Evolutionary conservation across 2,329 filamentous ascomycete genomes (phyloP), one percentile per base, ranked within the genome.

Genomic region (Cryphonectria naterciae): DNA sequence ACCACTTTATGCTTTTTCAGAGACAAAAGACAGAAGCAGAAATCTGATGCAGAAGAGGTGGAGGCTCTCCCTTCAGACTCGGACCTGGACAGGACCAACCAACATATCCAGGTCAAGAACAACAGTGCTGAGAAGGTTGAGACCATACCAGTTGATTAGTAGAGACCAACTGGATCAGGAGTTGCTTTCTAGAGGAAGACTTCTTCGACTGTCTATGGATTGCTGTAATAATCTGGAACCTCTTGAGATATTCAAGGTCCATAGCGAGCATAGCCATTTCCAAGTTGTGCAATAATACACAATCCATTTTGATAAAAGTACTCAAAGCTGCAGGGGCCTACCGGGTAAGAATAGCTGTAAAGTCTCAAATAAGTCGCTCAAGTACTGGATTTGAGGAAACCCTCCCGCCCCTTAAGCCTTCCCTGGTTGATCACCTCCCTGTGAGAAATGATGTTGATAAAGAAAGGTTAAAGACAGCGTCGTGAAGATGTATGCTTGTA

Each of bases 21-120:
- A 22, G n/a, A 28, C 22, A 64, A 46, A 39, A 28, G 61, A 64
- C 61, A 64, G 41, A 64, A 39, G 61, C 19, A 28, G 8, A n/a
- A 19, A 8, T 39, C 35, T 15, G 37, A 4, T 19, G 13, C 25
- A n/a, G 37, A 32, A 46, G 61, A 64, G 22, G 37, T 28, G 15
- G 61, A 39, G 4, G 37, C 41, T 22, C 61, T 19, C 11, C 41
- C 61, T 43, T 64, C 61, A 17, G 37, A 64, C 13, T 28, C 61
- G 13, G 61, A 64, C 39, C 15, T 46, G 39, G n/a, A 39, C 25
- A 43, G 46, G 6, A 19, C 39, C 7, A 43, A 25, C 1, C 15
- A 46, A 28, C 61, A 41, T 43, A 6, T 43, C 8, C 39, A 41
- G 25, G 17, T 39, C 39, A 64, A 64, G 61, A 39, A n/a, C 6